Percentiles rank a stretch among this genome's conserved stretches.
phyloP scores from a whole-genome alignment of 2,329 filamentous ascomycete genomes.

The Aspergillus unguis region DNA sequence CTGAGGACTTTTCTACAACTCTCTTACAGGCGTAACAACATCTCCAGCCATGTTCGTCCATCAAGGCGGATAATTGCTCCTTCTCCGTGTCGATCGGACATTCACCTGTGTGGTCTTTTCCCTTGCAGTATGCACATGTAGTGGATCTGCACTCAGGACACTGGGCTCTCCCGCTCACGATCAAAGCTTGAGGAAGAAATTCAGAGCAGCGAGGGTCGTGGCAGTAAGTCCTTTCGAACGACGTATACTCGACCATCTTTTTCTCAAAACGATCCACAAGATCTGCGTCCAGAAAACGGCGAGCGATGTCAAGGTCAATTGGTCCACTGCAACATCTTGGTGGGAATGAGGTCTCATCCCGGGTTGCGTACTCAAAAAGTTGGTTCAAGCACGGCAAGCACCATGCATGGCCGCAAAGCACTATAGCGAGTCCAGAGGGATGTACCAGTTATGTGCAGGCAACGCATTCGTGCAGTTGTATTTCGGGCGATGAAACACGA shows the following conservation, averaged over 20 bases:
- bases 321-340: too few species aligned
- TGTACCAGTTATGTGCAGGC: too few species aligned
- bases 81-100: conserved; percentile 47
- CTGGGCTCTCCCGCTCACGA: background rate
- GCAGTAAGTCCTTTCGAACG: background rate
- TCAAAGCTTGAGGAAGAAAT: background rate
- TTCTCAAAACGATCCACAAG: background rate
- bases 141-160: conserved; percentile 32
- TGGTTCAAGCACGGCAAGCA: too few species aligned
- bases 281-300: background rate
- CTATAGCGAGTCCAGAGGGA: too few species aligned
- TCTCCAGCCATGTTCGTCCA: conserved; percentile 49
- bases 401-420: too few species aligned
- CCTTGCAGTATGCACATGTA: conserved; percentile 56
- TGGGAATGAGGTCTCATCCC: too few species aligned
- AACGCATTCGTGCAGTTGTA: too few species aligned
- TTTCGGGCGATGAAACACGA: too few species aligned
- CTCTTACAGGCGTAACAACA: conserved; percentile 47
- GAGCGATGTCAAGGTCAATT: conserved; percentile 19
- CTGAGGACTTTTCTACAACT: conserved; percentile 50
- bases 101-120: conserved; percentile 42
- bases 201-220: background rate
- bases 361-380: too few species aligned
- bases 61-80: conserved; percentile 42
- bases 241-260: background rate